Percentiles rank a stretch among this genome's conserved stretches.
Conservation (phyloP, 129 eudicot species). For the Glebionis coronaria region DNA sequence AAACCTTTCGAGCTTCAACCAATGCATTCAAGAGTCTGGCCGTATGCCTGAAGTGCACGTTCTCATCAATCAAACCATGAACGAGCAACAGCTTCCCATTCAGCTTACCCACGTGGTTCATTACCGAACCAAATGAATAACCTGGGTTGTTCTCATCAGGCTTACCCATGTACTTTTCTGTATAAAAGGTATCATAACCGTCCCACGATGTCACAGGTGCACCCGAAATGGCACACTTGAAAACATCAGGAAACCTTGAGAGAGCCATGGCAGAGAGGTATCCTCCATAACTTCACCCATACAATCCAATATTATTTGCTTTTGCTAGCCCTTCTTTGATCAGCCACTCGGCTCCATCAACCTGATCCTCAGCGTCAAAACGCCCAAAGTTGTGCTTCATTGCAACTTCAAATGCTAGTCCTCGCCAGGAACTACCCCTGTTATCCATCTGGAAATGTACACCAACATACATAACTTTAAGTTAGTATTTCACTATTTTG, state of each 20-base stretch:
- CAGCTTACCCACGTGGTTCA: slow-evolving; percentile 62
- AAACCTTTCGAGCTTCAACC: slow-evolving; percentile 69
- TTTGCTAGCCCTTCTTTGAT: slow-evolving; percentile 64
- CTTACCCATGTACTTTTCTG: slow-evolving; percentile 94
- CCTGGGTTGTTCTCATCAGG: slow-evolving; percentile 60
- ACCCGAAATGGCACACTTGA: slow-evolving; percentile 82
- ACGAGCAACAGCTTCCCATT: slow-evolving; percentile 77
- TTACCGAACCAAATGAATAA: slow-evolving; percentile 63
- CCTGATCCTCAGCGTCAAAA: slow-evolving; percentile 80
- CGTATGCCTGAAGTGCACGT: slow-evolving; percentile 97
- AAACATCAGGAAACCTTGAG: slow-evolving; percentile 64
- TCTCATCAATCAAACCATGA: slow-evolving; percentile 94
- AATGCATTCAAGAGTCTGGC: slow-evolving; percentile 94
- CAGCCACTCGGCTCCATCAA: slow-evolving; percentile 88
- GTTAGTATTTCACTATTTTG: too few relatives aligned
- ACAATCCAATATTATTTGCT: slow-evolving; percentile 68
- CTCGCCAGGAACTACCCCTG: slow-evolving; percentile 87
- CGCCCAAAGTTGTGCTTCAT: slow-evolving; percentile 74
- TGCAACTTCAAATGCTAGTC: slow-evolving; percentile 81
- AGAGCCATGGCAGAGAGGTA: slow-evolving; percentile 84
- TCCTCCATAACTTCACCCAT: slow-evolving; percentile 99
- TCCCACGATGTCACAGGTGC: slow-evolving; percentile 99
- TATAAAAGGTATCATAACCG: slow-evolving; percentile 91
- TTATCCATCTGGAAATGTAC: slow-evolving; percentile 74
- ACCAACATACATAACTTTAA: slow-evolving; percentile 5